phyloP scores from a whole-genome alignment of 495 filamentous ascomycete genomes.

The Neurospora hispaniola region DNA sequence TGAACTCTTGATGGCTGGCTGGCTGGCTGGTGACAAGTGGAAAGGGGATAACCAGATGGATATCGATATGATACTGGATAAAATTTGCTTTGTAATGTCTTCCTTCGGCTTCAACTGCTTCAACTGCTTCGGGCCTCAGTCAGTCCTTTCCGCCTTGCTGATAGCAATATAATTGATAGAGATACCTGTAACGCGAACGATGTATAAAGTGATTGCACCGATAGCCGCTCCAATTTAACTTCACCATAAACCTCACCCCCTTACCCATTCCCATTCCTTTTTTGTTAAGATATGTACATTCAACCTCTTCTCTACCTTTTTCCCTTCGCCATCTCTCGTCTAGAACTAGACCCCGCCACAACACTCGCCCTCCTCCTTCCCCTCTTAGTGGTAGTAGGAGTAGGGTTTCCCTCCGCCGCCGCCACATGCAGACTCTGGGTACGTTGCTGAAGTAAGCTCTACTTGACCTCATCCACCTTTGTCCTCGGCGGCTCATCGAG shows the following conservation, averaged over 20 bases:
- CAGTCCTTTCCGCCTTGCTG: not conserved
- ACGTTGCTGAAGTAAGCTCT: not conserved
- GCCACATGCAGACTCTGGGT: not conserved
- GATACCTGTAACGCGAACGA: not conserved
- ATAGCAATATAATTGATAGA: not conserved
- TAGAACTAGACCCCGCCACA: not conserved
- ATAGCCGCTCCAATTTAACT: not conserved
- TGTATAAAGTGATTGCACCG: not conserved
- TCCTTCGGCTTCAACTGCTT: no score
- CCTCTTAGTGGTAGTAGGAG: not conserved
- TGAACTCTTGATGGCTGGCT: no score
- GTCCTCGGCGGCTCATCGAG: conserved; percentile 31
- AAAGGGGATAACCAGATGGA: no score
- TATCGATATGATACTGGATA: no score
- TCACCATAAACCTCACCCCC: not conserved
- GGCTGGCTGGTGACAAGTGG: no score
- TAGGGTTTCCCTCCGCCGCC: not conserved
- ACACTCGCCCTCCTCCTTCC: not conserved
- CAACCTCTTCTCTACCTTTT: not conserved
- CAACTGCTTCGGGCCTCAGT: not conserved
- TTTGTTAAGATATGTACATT: not conserved
- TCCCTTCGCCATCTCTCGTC: not conserved
- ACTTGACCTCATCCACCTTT: not conserved
- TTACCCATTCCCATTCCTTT: not conserved
- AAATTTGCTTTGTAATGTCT: no score